Conservation (phyloP, 2,329 filamentous ascomycete species). For the Geosmithia morbida region DNA sequence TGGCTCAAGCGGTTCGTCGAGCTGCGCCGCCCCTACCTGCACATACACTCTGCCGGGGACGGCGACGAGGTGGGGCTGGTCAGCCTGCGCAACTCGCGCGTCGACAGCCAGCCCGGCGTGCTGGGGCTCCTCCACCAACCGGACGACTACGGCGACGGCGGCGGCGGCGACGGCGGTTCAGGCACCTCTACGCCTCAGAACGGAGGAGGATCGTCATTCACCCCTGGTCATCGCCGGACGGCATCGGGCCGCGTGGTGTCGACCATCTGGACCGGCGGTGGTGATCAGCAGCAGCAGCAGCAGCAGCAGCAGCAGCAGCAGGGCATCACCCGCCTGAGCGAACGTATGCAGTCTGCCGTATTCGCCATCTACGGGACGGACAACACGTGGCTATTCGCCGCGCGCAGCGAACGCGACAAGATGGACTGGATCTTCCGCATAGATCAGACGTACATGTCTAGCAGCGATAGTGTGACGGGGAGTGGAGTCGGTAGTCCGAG, state of each 20-base stretch:
- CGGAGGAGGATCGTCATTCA: slow-evolving; percentile 19
- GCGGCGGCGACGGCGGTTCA: slow-evolving; percentile 10
- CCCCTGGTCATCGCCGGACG: slow-evolving; percentile 31
- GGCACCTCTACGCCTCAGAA: slow-evolving; percentile 6
- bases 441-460: slow-evolving; percentile 59
- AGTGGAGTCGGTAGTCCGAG: slow-evolving; percentile 21
- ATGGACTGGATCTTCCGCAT: slow-evolving; percentile 95
- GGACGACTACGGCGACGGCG: slow-evolving; percentile 19
- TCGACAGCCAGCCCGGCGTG: slow-evolving; percentile 85
- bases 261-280: slow-evolving; percentile 36
- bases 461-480: slow-evolving; percentile 23
- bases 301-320: slow-evolving; percentile 10
- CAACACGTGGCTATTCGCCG: slow-evolving; percentile 91
- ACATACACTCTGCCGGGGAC: slow-evolving; percentile 72
- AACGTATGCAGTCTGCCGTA: slow-evolving; percentile 53
- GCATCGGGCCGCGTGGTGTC: slow-evolving; percentile 38
- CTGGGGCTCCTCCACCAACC: slow-evolving; percentile 54
- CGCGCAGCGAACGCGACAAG: slow-evolving; percentile 79
- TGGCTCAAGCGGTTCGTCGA: slow-evolving; percentile 94
- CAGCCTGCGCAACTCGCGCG: slow-evolving; percentile 75
- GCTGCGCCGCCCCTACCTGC: slow-evolving; percentile 77
- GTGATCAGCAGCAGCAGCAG: slow-evolving; percentile 15
- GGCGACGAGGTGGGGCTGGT: slow-evolving; percentile 86
- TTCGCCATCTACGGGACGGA: slow-evolving; percentile 91
- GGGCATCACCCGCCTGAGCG: slow-evolving; percentile 38